Evolutionary conservation across 306 rosid species (phyloP), one percentile per base, ranked within the genome.

Genomic region (Potentilla sterilis): DNA sequence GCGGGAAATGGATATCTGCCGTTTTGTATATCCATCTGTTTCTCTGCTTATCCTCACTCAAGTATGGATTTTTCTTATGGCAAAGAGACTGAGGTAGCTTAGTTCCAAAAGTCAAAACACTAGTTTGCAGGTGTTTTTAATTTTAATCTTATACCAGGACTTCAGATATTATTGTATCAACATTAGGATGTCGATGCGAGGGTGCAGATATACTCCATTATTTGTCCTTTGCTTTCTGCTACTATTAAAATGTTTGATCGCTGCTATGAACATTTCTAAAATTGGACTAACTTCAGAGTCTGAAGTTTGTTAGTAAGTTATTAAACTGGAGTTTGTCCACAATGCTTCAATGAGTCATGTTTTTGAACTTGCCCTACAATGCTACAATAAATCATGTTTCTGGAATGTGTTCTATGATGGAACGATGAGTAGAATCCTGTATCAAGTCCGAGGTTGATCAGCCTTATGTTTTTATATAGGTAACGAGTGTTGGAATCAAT

Each of bases 401-500:
- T 32, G 21, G 21, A 62, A 62, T 62, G 34, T 62, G n/a, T 62
- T 38, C 41, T 32, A 2, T 2, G 67, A 62, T 5, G 41, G 4
- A 4, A 62, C 42, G 14, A 34, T 15, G 9, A 4, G 40, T 40
- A 2, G 41, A 69, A 24, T 24, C 41, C 18, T 69, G 51, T 6
- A 43, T 59, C 54, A 19, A 13, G 24, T 79, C n/a, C 49, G 41
- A 38, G 38, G 78, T 9, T 44, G 72, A 43, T 52, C 76, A 61
- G 78, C 70, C 24, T 67, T 75, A 72, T 52, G n/a, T 51, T 77
- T 77, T 63, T 78, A 54, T 75, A 67, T 79, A 95, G 98, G 98
- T 95, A 75, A 95, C 97, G 51, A 85, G 97, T 74, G 98, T 95
- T 87, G 98, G 98, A 65, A 90, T 95, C 82, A 95, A 95, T 78